A percentile compares a stretch with the other conserved stretches of the same genome.
These are phyloP conservation scores for Pichia thaimueangensis DNA, from an alignment of 805 yeast species.

Conservation along the genomic window DNA sequence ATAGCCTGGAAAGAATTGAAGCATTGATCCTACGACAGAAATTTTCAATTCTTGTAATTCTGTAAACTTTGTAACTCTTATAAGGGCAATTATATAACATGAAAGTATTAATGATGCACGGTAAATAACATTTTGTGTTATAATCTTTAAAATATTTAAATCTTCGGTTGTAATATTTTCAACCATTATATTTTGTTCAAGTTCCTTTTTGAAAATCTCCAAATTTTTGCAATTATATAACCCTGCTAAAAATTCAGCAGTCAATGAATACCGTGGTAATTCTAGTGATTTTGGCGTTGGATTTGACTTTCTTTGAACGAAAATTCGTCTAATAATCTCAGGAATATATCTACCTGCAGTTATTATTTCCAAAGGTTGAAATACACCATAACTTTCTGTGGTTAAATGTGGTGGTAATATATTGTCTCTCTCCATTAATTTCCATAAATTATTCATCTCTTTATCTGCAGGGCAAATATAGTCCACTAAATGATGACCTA, in stretches of 20 bases:
- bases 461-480: conserved; percentile 14
- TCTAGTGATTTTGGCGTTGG: background rate
- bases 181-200: conserved; percentile 4
- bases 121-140: conserved; percentile 34
- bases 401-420: conserved; percentile 9
- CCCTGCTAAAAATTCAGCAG: conserved; percentile 3
- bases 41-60: background rate
- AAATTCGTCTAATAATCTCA: conserved; percentile 37
- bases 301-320: conserved; percentile 6
- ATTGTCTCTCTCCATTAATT: background rate
- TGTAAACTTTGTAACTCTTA: conserved; percentile 19
- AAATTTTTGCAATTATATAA: conserved; percentile 4
- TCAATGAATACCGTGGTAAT: background rate
- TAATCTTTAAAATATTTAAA: conserved; percentile 8
- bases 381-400: conserved; percentile 23
- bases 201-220: background rate
- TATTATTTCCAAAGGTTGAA: conserved; percentile 52
- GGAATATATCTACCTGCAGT: conserved; percentile 53
- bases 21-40: conserved; percentile 14
- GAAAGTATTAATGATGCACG: conserved; percentile 43
- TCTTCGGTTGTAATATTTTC: conserved; percentile 3
- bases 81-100: conserved; percentile 34
- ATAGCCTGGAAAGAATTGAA: conserved; percentile 12
- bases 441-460: conserved; percentile 4
- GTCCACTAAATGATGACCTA: conserved; percentile 39